Percentiles rank a stretch among this genome's conserved stretches.
Evolutionary conservation across 2,329 filamentous ascomycete genomes (phyloP).

Genomic region (Calonectria hongkongensis): DNA sequence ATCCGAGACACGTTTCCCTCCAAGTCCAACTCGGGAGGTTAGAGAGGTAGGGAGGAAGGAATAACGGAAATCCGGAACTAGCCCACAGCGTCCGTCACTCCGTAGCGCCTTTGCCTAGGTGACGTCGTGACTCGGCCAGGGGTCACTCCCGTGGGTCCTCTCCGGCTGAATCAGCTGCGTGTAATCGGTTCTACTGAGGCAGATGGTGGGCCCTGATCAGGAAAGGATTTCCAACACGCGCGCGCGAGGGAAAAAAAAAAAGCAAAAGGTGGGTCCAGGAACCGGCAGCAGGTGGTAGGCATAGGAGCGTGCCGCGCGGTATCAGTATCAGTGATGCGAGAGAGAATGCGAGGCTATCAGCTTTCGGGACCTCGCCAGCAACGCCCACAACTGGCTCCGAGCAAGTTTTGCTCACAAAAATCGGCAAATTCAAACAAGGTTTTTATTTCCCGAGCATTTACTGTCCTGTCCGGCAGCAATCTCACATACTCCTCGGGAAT

Average conservation of each 20-base stretch:
- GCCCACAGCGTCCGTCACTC: background rate
- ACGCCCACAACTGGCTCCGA: background rate
- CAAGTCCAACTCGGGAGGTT: too few relatives aligned
- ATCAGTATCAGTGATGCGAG: background rate
- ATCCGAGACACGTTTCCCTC: background rate
- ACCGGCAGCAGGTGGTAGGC: background rate
- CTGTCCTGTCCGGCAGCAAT: background rate
- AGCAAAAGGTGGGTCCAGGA: slow-evolving; percentile 9
- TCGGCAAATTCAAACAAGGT: too few relatives aligned
- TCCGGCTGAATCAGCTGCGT: slow-evolving; percentile 41
- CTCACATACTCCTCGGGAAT: background rate
- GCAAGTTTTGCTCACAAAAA: too few relatives aligned
- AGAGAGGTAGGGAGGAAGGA: background rate
- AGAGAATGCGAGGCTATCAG: slow-evolving; percentile 13
- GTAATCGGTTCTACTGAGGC: slow-evolving; percentile 28
- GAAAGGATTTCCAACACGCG: slow-evolving; percentile 38
- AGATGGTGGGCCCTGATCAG: background rate
- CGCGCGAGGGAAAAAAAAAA: slow-evolving; percentile 29
- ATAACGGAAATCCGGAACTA: slow-evolving; percentile 12
- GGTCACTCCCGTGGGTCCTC: background rate
- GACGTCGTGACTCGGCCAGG: slow-evolving; percentile 9
- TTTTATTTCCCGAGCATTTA: background rate
- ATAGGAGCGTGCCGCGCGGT: background rate
- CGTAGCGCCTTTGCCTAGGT: background rate
- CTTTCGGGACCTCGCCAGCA: background rate